Percentiles rank a stretch among this genome's conserved stretches.
Evolutionary conservation across 257 asterid species (phyloP).

Genomic region (Solanum piurae): DNA sequence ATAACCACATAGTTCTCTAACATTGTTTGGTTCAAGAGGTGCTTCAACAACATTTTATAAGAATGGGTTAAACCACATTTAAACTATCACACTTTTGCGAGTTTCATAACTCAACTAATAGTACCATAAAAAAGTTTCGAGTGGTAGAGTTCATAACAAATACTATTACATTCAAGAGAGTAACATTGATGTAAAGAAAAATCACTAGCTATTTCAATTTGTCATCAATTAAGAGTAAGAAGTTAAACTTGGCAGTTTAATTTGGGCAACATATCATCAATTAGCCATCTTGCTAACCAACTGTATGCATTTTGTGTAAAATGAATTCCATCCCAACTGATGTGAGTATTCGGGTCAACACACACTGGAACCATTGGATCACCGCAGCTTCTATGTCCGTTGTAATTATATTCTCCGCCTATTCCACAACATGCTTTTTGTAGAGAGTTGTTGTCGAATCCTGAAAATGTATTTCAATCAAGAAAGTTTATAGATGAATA

Average conservation of each 20-base stretch:
- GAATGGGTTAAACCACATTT: too few relatives aligned
- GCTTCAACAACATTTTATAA: too few relatives aligned
- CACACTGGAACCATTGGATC: slow-evolving; percentile 1
- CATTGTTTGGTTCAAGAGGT: neutral
- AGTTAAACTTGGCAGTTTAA: neutral
- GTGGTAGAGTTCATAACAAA: neutral
- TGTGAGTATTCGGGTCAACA: neutral
- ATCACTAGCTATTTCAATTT: neutral
- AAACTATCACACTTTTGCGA: neutral
- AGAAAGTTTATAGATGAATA: neutral
- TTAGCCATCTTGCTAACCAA: neutral
- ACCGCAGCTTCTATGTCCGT: slow-evolving; percentile 7
- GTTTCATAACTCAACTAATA: neutral
- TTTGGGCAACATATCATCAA: neutral
- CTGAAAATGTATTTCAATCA: neutral
- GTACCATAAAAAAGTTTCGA: neutral
- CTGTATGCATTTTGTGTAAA: slow-evolving; percentile 14
- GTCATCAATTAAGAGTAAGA: neutral
- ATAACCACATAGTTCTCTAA: neutral
- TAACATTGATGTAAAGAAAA: neutral
- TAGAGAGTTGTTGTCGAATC: neutral
- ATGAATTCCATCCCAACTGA: slow-evolving; percentile 25
- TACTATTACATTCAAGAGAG: neutral
- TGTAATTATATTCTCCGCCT: slow-evolving; percentile 16
- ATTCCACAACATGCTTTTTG: slow-evolving; percentile 15